Evolutionary conservation across 2,329 filamentous ascomycete species (phyloP).

Genomic region (Ceratocystis diversiconidia): DNA sequence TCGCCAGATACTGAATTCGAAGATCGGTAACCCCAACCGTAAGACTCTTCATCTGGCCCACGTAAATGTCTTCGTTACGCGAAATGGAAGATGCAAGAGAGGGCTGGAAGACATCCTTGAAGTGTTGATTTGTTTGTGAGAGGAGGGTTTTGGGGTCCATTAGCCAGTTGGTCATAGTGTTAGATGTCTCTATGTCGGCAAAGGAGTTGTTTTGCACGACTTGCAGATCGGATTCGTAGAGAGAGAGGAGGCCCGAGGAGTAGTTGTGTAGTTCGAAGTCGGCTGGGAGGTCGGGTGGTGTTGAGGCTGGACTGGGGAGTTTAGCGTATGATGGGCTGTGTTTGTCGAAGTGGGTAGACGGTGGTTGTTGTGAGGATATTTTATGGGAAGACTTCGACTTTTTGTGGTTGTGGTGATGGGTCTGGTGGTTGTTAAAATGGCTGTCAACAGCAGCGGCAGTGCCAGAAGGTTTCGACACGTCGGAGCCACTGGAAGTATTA

Average conservation of each 20-base stretch:
- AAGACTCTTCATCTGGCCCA: conserved; percentile 36
- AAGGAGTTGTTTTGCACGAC: conserved; percentile 62
- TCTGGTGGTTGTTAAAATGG: not conserved
- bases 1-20: conserved; percentile 54
- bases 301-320: conserved; percentile 62
- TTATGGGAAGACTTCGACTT: conserved; percentile 73
- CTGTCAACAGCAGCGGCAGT: not conserved
- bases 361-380: conserved; percentile 48
- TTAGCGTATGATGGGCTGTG: conserved; percentile 50
- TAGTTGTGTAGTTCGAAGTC: conserved; percentile 54
- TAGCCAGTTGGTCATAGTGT: conserved; percentile 64
- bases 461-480: not conserved
- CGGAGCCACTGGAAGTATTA: not conserved
- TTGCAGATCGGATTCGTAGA: conserved; percentile 47
- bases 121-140: conserved; percentile 50
- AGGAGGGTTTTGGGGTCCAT: conserved; percentile 56
- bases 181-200: conserved; percentile 59
- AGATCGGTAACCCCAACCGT: conserved; percentile 39
- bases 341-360: conserved; percentile 52
- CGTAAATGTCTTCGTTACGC: conserved; percentile 31
- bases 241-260: conserved; percentile 58
- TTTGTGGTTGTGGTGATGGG: conserved; percentile 41
- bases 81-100: conserved; percentile 32
- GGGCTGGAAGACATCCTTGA: conserved; percentile 53
- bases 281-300: conserved; percentile 50